These are phyloP conservation scores for Ogataea naganishii DNA, from an alignment of 805 yeast genomes.

Conservation along the genomic window DNA sequence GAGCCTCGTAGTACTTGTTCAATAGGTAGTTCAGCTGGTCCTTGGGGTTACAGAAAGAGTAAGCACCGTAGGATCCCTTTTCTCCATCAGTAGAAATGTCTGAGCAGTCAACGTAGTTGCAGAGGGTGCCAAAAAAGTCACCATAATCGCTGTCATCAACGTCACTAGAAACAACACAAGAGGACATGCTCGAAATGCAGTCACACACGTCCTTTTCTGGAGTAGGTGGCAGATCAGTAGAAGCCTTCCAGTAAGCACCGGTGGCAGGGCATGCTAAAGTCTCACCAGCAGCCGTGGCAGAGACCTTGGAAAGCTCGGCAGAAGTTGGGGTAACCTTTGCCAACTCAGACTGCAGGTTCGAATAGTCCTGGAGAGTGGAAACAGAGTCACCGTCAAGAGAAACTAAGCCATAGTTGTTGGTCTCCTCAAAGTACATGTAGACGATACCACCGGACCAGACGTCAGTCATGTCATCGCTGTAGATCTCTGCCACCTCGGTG, in stretches of 20 bases:
- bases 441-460: conserved; percentile 95
- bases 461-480: conserved; percentile 64
- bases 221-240: conserved; percentile 66
- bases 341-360: conserved; percentile 45
- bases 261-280: conserved; percentile 39
- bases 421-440: conserved; percentile 85
- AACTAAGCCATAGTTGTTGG: conserved; percentile 75
- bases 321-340: conserved; percentile 42
- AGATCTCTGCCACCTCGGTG: conserved; percentile 64
- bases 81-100: conserved; percentile 56
- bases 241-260: conserved; percentile 55
- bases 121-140: conserved; percentile 47
- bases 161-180: conserved; percentile 49
- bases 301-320: conserved; percentile 24
- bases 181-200: conserved; percentile 44
- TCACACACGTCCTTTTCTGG: conserved; percentile 61
- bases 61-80: conserved; percentile 63
- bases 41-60: conserved; percentile 62
- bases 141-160: conserved; percentile 50
- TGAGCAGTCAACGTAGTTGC: conserved; percentile 50
- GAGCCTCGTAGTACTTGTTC: conserved; percentile 50
- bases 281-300: conserved; percentile 27
- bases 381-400: conserved; percentile 39
- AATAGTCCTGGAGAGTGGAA: conserved; percentile 53
- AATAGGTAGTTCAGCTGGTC: conserved; percentile 61